Percentiles rank a stretch among this genome's conserved stretches.
phyloP scores from a whole-genome alignment of 2,329 filamentous ascomycete species.

The Phaeophleospora eucalypticola region DNA sequence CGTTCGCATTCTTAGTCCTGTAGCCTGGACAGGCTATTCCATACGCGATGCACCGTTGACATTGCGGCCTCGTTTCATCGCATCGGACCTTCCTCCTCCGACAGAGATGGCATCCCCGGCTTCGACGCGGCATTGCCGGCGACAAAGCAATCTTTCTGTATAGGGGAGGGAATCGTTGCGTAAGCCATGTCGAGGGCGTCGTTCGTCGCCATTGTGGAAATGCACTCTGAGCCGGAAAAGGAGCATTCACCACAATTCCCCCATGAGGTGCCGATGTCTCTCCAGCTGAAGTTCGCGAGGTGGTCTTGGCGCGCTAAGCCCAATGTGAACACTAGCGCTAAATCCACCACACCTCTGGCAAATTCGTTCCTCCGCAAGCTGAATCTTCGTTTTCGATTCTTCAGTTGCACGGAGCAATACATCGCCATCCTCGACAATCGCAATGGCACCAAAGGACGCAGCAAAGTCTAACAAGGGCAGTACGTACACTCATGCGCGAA shows the following conservation, averaged over 20 bases:
- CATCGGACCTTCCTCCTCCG: constrained; percentile 30
- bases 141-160: too few relatives aligned
- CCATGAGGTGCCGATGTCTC: too few relatives aligned
- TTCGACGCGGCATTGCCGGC: not conserved
- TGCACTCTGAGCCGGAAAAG: too few relatives aligned
- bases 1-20: too few relatives aligned
- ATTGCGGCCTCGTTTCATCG: constrained; percentile 25
- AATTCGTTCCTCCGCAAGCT: not conserved
- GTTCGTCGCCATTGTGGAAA: too few relatives aligned
- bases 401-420: constrained; percentile 17
- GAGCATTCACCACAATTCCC: too few relatives aligned
- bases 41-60: constrained; percentile 25
- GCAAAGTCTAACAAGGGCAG: constrained; percentile 19
- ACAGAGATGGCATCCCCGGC: constrained; percentile 9
- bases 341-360: not conserved
- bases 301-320: not conserved
- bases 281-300: too few relatives aligned
- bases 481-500: constrained; percentile 7
- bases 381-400: constrained; percentile 6
- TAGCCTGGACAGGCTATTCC: constrained; percentile 29
- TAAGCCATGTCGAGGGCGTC: too few relatives aligned
- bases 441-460: constrained; percentile 32
- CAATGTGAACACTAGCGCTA: not conserved
- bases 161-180: too few relatives aligned
- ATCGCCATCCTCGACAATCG: constrained; percentile 16